Evolutionary conservation across 768 basidiomycete species (phyloP).

Genomic region (Flagelloscypha sp.): DNA sequence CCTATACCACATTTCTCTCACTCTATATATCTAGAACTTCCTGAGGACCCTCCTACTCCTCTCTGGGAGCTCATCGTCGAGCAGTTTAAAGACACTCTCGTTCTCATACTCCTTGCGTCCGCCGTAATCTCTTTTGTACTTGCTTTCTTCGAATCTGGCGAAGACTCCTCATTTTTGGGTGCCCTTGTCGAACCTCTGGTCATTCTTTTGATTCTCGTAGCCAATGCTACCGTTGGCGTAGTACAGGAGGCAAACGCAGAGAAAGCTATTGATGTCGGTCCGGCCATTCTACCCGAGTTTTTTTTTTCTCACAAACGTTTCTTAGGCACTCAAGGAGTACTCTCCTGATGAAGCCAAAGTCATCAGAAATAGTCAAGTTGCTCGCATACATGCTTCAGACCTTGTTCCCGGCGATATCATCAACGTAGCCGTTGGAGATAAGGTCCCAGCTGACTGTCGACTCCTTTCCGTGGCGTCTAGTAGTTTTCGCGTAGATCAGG

Average conservation of each 20-base stretch:
- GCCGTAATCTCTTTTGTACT: slow-evolving; percentile 91
- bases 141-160: slow-evolving; percentile 76
- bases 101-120: slow-evolving; percentile 91
- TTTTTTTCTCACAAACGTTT: not conserved
- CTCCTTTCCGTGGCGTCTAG: slow-evolving; percentile 85
- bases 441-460: slow-evolving; percentile 90
- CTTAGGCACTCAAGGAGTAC: slow-evolving; percentile 90
- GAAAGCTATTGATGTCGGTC: slow-evolving; percentile 89
- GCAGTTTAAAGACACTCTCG: slow-evolving; percentile 98
- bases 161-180: slow-evolving; percentile 57
- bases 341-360: slow-evolving; percentile 95
- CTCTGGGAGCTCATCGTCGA: slow-evolving; percentile 94
- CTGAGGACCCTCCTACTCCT: slow-evolving; percentile 86
- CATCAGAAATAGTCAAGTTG: slow-evolving; percentile 59
- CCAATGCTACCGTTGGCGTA: slow-evolving; percentile 96
- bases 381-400: slow-evolving; percentile 74
- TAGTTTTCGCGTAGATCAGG: slow-evolving; percentile 92
- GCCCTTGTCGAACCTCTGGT: slow-evolving; percentile 95
- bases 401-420: slow-evolving; percentile 95
- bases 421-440: slow-evolving; percentile 87
- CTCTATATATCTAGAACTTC: slow-evolving; percentile 46
- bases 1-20: not conserved
- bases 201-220: slow-evolving; percentile 90
- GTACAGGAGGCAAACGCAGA: slow-evolving; percentile 96
- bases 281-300: not conserved